A percentile compares a stretch with the other conserved stretches of the same genome.
Evolutionary conservation across 1,139 yeast genomes (phyloP).

Genomic region (Lodderomyces parapsilosis): DNA sequence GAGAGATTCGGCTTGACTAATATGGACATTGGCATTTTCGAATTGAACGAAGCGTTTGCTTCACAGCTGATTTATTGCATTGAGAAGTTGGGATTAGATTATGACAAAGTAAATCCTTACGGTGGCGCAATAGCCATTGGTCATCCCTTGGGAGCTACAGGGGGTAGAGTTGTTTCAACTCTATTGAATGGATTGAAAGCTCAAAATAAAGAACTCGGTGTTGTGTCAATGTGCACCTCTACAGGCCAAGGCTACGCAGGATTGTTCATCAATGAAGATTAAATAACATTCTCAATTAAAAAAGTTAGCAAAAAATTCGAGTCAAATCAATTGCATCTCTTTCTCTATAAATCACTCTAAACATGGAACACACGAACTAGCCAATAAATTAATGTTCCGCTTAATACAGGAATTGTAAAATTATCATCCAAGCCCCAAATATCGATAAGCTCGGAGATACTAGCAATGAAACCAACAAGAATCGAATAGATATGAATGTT

Average conservation of each 20-base stretch:
- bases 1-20: constrained; percentile 21
- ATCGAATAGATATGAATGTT: constrained; percentile 52
- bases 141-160: constrained; percentile 44
- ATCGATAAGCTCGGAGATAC: constrained; percentile 82
- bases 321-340: neutral
- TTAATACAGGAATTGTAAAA: constrained; percentile 85
- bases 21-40: constrained; percentile 35
- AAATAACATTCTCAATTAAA: constrained; percentile 1
- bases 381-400: constrained; percentile 60
- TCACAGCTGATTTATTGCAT: constrained; percentile 37
- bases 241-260: constrained; percentile 47
- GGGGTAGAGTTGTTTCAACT: constrained; percentile 35
- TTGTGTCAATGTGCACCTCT: constrained; percentile 43
- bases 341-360: constrained; percentile 10
- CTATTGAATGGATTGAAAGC: constrained; percentile 32
- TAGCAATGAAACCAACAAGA: constrained; percentile 75
- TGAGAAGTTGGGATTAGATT: constrained; percentile 28
- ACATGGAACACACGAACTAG: constrained; percentile 30
- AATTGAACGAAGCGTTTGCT: constrained; percentile 45
- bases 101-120: constrained; percentile 34
- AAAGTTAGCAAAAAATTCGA: neutral
- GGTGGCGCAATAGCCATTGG: constrained; percentile 48
- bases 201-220: constrained; percentile 30
- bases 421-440: constrained; percentile 82
- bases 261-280: constrained; percentile 29